These are phyloP conservation scores for Fulvia fulva DNA, from an alignment of 2,329 filamentous ascomycete species.

Conservation along the genomic window DNA sequence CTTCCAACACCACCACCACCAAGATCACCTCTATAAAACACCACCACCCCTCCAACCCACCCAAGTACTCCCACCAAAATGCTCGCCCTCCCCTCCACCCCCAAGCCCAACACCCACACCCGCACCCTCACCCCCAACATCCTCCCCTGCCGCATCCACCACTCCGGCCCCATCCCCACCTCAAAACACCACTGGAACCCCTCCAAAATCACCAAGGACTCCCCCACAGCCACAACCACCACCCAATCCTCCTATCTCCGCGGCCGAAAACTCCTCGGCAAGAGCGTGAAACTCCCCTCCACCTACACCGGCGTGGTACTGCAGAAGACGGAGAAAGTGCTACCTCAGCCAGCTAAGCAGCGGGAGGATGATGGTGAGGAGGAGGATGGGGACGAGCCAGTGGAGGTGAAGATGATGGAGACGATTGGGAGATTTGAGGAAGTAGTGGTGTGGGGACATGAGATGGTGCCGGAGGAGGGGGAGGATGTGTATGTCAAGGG, in stretches of 20 bases:
- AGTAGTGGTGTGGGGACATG: slow-evolving; percentile 81
- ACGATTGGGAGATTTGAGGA: slow-evolving; percentile 67
- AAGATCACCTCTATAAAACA: too few species aligned
- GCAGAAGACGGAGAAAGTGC: slow-evolving; percentile 25
- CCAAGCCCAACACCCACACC: slow-evolving; percentile 9
- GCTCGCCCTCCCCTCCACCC: slow-evolving; percentile 41
- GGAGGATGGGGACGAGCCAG: slow-evolving; percentile 42
- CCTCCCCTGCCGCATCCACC: slow-evolving; percentile 74
- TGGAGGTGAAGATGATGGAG: slow-evolving; percentile 57
- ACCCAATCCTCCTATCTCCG: slow-evolving; percentile 63
- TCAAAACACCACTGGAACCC: slow-evolving; percentile 69
- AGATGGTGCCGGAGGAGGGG: slow-evolving; percentile 57
- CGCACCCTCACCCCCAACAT: slow-evolving; percentile 60
- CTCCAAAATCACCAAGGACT: slow-evolving; percentile 9
- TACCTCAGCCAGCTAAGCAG: slow-evolving; percentile 5
- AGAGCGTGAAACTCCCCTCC: slow-evolving; percentile 62
- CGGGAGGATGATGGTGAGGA: slow-evolving; percentile 38
- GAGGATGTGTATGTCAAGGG: slow-evolving; percentile 70
- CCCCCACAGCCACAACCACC: slow-evolving; percentile 4
- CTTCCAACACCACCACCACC: too few species aligned
- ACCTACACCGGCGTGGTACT: slow-evolving; percentile 54
- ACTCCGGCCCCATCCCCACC: slow-evolving; percentile 67
- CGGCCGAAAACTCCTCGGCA: slow-evolving; percentile 73
- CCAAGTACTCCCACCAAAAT: too few species aligned
- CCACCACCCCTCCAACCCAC: too few species aligned